Conservation (phyloP, 2,329 filamentous ascomycete genomes). For the Colletotrichum cereale region DNA sequence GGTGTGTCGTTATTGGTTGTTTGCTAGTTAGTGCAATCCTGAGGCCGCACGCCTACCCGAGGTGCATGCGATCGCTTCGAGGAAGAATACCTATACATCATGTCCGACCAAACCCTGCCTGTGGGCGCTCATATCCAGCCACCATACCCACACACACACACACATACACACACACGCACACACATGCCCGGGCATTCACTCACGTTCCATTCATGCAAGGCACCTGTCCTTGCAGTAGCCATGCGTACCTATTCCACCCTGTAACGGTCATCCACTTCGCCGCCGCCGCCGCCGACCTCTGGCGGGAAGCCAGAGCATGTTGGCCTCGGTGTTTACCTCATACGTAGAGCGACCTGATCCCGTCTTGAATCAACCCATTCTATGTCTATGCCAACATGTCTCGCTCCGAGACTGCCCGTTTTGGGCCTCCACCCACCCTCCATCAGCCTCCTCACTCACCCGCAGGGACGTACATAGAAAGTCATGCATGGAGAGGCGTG, state of each 20-base stretch:
- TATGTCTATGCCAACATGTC: not conserved
- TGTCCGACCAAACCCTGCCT: not conserved
- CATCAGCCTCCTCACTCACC: not conserved
- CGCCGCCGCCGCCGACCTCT: not conserved
- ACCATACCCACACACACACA: not conserved
- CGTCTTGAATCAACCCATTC: not conserved
- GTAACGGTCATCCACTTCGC: not conserved
- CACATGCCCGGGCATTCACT: not conserved
- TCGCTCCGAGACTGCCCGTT: not conserved
- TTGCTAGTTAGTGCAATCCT: not conserved
- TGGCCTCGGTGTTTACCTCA: not conserved
- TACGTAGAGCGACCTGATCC: not conserved
- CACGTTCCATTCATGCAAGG: constrained; percentile 18
- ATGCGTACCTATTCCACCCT: constrained; percentile 7
- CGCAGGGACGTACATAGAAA: too few relatives aligned
- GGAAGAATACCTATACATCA: not conserved
- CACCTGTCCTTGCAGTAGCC: constrained; percentile 7
- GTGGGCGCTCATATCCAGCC: not conserved
- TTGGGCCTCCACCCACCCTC: not conserved
- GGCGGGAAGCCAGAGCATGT: not conserved
- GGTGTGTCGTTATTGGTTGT: not conserved
- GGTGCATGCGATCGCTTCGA: not conserved
- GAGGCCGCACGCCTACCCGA: not conserved
- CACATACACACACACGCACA: too few relatives aligned
- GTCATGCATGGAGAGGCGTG: not conserved